Percentiles rank a stretch among this genome's conserved stretches.
These are phyloP conservation scores for Pseudognaphalium luteoalbum DNA, from an alignment of 129 eudicot species.

Conservation along the genomic window DNA sequence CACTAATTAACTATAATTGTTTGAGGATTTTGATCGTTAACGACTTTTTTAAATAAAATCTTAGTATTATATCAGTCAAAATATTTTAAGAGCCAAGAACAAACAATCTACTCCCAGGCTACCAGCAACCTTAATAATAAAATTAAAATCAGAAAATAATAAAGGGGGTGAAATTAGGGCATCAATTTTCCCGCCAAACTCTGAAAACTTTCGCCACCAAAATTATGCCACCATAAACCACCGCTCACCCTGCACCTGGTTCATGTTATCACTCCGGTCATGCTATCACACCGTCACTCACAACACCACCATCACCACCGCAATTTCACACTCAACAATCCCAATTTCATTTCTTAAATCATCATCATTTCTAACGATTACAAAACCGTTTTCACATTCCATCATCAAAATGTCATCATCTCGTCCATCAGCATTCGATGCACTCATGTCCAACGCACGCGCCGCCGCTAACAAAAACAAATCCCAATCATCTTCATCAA, in stretches of 20 bases:
- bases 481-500: conserved; percentile 27
- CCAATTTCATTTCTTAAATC: conserved; percentile 10
- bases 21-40: no score
- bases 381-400: not conserved
- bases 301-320: conserved; percentile 18
- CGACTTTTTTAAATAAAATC: no score
- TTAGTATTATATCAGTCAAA: no score
- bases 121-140: no score
- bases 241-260: conserved; percentile 12
- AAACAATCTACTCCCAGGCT: no score
- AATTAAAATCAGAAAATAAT: no score
- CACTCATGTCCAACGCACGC: conserved; percentile 74
- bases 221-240: conserved; percentile 1
- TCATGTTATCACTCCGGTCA: conserved; percentile 50
- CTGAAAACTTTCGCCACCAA: not conserved
- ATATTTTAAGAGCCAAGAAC: no score
- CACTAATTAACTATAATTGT: no score
- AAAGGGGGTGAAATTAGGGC: no score
- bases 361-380: not conserved
- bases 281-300: conserved; percentile 31
- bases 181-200: conserved; percentile 31
- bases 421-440: conserved; percentile 76
- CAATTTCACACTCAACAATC: conserved; percentile 29
- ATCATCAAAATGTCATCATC: conserved; percentile 50
- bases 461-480: conserved; percentile 47